These are phyloP conservation scores for Sequoiadendron giganteum DNA, from an alignment of 75 land plant species.

Conservation along the genomic window DNA sequence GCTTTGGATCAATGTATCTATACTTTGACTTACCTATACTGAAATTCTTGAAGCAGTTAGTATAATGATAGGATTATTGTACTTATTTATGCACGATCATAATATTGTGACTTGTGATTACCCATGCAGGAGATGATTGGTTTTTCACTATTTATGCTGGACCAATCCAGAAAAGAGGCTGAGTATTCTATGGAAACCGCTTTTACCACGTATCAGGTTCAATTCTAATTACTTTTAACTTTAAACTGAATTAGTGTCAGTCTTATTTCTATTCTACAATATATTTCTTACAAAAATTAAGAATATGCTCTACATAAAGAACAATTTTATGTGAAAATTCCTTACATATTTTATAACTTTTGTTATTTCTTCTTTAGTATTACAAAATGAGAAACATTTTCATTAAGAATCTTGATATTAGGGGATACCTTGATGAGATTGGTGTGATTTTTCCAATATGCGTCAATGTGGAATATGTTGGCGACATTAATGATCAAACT, in stretches of 20 bases:
- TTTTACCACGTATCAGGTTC: slow-evolving; percentile 74
- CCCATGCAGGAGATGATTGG: slow-evolving; percentile 89
- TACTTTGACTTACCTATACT: background rate
- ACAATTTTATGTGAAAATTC: background rate
- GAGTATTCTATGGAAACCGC: slow-evolving; percentile 96
- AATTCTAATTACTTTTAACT: slow-evolving; percentile 12
- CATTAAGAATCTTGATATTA: background rate
- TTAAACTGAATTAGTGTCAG: background rate
- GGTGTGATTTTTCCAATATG: background rate
- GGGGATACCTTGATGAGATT: background rate
- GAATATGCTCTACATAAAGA: background rate
- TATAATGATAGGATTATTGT: background rate
- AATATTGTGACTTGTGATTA: background rate
- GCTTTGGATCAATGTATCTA: background rate
- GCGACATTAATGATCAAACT: background rate
- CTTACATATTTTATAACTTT: background rate
- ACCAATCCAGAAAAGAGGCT: slow-evolving; percentile 93
- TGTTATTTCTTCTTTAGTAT: background rate
- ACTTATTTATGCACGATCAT: slow-evolving; percentile 4
- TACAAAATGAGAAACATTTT: background rate
- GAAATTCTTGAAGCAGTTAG: background rate
- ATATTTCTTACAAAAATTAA: background rate
- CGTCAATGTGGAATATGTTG: background rate
- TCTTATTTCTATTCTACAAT: background rate
- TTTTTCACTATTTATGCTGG: slow-evolving; percentile 83